phyloP scores from a whole-genome alignment of 768 basidiomycete species.

The Tricholoma hemisulphureum region DNA sequence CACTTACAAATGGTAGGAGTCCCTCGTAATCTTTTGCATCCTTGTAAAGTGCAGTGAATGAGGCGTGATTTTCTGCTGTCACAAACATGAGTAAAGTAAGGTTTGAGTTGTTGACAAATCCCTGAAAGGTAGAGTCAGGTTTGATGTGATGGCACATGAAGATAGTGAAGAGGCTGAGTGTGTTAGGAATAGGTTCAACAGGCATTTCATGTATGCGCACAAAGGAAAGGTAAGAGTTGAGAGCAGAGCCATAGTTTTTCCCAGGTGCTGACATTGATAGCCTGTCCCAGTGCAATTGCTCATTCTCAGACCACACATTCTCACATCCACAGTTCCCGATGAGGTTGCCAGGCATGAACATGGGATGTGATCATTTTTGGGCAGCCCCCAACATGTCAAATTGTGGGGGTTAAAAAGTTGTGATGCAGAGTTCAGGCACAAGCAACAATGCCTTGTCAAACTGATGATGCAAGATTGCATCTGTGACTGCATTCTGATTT shows the following conservation, averaged over 20 bases:
- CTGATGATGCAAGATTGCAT: constrained; percentile 14
- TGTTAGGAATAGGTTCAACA: background rate
- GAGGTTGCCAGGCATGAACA: background rate
- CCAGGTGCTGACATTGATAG: constrained; percentile 21
- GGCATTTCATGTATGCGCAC: no score
- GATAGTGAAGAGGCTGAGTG: constrained; percentile 11
- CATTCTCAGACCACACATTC: background rate
- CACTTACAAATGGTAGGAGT: background rate
- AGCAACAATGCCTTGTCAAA: background rate
- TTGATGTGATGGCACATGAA: no score
- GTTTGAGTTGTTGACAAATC: constrained; percentile 20
- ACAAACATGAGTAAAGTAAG: constrained; percentile 28
- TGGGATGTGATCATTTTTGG: background rate
- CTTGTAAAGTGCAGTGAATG: no score
- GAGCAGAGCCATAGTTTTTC: constrained; percentile 15
- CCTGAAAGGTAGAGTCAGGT: background rate
- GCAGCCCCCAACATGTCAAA: background rate
- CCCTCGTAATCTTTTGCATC: background rate
- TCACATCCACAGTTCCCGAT: no score
- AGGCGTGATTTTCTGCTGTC: background rate
- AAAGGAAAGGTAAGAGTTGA: no score
- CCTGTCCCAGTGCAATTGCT: constrained; percentile 17
- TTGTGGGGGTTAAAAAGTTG: constrained; percentile 22
- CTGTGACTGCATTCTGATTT: constrained; percentile 15
- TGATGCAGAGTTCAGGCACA: constrained; percentile 1